These are phyloP conservation scores for Firmiana major DNA, from an alignment of 345 rosid species.

Conservation along the genomic window DNA sequence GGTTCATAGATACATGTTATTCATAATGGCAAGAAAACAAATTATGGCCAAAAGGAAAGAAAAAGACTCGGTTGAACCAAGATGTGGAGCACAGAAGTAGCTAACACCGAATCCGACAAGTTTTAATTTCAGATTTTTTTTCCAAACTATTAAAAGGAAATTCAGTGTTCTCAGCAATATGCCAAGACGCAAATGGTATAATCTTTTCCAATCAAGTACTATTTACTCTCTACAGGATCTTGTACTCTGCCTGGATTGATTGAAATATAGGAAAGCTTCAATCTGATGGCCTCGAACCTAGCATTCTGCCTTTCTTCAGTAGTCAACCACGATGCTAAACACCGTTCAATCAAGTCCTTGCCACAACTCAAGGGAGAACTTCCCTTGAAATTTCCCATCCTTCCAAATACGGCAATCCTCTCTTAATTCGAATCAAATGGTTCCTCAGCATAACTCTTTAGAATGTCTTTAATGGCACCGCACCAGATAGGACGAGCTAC, in stretches of 20 bases:
- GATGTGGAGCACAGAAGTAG: background rate
- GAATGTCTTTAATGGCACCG: constrained; percentile 47
- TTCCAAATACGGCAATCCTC: constrained; percentile 53
- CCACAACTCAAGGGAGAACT: constrained; percentile 34
- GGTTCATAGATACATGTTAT: too few species aligned
- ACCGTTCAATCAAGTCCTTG: constrained; percentile 55
- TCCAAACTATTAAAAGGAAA: background rate
- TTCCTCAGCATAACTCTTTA: constrained; percentile 49
- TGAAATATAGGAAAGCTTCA: constrained; percentile 44
- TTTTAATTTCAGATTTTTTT: background rate
- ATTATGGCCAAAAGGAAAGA: background rate
- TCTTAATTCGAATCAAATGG: constrained; percentile 61
- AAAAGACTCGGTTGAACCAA: background rate
- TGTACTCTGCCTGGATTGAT: constrained; percentile 22
- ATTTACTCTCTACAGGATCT: constrained; percentile 21
- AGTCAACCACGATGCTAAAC: constrained; percentile 63
- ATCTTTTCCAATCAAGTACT: background rate
- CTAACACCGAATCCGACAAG: background rate
- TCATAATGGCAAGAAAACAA: background rate
- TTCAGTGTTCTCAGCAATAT: background rate
- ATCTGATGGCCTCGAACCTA: constrained; percentile 59
- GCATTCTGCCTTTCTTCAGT: constrained; percentile 50
- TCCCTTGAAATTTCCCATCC: constrained; percentile 41
- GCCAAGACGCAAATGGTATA: background rate
- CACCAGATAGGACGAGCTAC: constrained; percentile 87